Evolutionary conservation across 768 basidiomycete genomes (phyloP), one percentile per base, ranked within the genome.

Genomic region (Russula sp.): DNA sequence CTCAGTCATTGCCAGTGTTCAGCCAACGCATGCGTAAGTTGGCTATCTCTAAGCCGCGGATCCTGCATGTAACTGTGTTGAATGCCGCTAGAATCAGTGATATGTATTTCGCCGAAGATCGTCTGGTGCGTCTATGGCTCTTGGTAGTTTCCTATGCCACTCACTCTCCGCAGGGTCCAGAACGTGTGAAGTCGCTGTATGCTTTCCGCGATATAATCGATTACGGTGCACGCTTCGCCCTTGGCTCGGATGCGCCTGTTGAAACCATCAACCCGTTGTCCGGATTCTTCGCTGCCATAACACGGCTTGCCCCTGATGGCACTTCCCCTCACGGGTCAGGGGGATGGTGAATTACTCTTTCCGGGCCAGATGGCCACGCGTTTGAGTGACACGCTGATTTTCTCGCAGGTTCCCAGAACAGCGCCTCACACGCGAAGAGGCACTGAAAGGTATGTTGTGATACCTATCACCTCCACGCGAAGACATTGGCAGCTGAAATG

Each of bases 231-330:
- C 76, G 83, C 62, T 85, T 94, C 60, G 84, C 89, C 2, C 75
- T 96, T 26, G 94, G 95, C 16, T 92, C 91, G 4, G 94, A 96
- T 75, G 91, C 90, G 67, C 94, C 94, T 0, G 92, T 98, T 36
- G 95, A 95, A 71, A 80, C 82, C 42, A 80, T 93, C 74, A 91
- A 94, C 71, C 94, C 94, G 14, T 79, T 97, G 44, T 77, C 83
- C 61, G 87, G 88, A 3, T 94, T 96, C 73, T 91, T 92, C 72
- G 91, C 94, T n/a, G 92, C 93, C 1, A 80, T 94, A 28, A 86
- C 91, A 2, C 82, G 94, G 42, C 75, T 90, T 53, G 84, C 86
- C 30, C 78, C 81, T 8, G 78, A 81, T 34, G 93, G 92, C 22
- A 73, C 75, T 52, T 94, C 92, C 36, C 94, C 94, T 9, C 88